Percentiles rank a stretch among this genome's conserved stretches.
These are phyloP conservation scores for Exophiala bonariae DNA, from an alignment of 2,329 filamentous ascomycete species.

Conservation along the genomic window DNA sequence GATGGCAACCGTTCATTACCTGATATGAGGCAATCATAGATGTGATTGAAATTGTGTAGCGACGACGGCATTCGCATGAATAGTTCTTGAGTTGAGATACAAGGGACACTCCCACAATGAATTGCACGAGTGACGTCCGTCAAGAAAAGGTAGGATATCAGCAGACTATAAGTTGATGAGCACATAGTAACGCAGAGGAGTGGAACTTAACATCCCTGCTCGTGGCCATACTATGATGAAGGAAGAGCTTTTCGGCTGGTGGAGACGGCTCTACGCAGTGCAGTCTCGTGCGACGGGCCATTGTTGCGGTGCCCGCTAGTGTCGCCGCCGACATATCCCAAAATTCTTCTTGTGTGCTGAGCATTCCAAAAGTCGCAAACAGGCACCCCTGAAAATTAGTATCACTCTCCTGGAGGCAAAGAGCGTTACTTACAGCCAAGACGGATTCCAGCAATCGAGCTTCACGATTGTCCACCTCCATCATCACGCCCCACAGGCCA, in stretches of 20 bases:
- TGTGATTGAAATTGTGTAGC: neutral
- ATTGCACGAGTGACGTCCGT: neutral
- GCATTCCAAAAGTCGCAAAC: constrained; percentile 4
- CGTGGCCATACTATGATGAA: no score
- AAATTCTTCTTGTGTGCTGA: constrained; percentile 2
- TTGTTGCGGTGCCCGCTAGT: constrained; percentile 1
- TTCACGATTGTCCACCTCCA: constrained; percentile 1
- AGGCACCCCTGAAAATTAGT: neutral
- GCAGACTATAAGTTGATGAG: neutral
- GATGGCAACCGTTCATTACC: neutral
- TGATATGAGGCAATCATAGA: neutral
- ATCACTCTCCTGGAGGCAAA: neutral
- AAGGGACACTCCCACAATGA: neutral
- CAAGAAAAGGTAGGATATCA: neutral
- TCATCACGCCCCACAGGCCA: neutral
- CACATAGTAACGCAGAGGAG: no score
- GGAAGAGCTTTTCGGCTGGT: neutral
- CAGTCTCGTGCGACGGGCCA: neutral
- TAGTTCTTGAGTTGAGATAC: neutral
- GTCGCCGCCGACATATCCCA: constrained; percentile 1
- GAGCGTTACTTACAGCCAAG: neutral
- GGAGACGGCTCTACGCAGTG: neutral
- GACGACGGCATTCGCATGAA: constrained; percentile 2
- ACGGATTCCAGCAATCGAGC: neutral
- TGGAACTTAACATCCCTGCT: no score